A percentile compares a stretch with the other conserved stretches of the same genome.
These are phyloP conservation scores for Salvia miltiorrhiza DNA, from an alignment of 257 asterid species.

Conservation along the genomic window DNA sequence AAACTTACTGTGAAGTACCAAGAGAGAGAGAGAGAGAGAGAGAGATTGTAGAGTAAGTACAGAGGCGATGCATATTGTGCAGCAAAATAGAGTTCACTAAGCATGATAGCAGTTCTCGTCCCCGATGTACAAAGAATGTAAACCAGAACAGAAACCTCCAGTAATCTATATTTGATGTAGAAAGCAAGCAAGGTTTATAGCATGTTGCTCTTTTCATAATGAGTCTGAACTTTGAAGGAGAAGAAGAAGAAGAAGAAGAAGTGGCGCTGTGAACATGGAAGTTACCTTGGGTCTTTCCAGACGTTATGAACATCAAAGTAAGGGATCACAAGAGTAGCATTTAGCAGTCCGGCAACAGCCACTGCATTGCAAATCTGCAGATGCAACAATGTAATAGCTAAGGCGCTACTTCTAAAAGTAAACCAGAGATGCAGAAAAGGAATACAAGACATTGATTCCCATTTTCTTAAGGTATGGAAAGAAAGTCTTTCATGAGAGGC, in stretches of 20 bases:
- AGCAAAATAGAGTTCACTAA: background rate
- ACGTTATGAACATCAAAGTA: slow-evolving; percentile 69
- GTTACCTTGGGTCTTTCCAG: slow-evolving; percentile 86
- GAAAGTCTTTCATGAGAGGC: background rate
- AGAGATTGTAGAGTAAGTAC: background rate
- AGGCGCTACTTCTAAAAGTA: slow-evolving; percentile 7
- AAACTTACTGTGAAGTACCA: slow-evolving; percentile 52
- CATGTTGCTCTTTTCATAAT: background rate
- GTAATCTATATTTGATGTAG: background rate
- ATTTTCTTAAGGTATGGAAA: background rate
- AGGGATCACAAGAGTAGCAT: slow-evolving; percentile 81
- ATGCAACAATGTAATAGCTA: background rate
- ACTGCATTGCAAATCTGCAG: slow-evolving; percentile 88
- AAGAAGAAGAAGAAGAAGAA: slow-evolving; percentile 5
- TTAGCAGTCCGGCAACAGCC: slow-evolving; percentile 76
- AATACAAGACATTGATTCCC: background rate
- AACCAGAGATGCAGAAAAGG: background rate
- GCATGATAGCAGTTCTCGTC: background rate
- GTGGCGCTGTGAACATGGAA: slow-evolving; percentile 1
- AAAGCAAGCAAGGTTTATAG: background rate
- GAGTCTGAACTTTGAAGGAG: background rate
- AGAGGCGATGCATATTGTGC: background rate
- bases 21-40: slow-evolving; percentile 8
- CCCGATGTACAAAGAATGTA: too few relatives aligned
- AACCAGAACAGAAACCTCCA: background rate